Evolutionary conservation across 495 filamentous ascomycete species (phyloP), one percentile per base, ranked within the genome.

Genomic region (Penicillium ucsense): DNA sequence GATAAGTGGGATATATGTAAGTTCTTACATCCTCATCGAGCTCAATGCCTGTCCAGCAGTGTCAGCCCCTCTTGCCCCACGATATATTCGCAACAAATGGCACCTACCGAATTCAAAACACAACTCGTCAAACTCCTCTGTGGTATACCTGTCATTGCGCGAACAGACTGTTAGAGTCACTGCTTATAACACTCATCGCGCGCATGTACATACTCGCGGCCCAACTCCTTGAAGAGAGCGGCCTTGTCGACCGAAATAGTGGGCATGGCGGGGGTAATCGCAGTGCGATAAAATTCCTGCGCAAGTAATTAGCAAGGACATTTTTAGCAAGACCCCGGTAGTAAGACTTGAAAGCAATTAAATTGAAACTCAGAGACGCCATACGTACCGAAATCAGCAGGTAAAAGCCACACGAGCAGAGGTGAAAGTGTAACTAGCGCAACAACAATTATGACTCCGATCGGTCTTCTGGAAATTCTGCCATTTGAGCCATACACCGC

Each of bases 241-340:
- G 88, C 88, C 73, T 97, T 98, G 73, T 95, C 85, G 50, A 96
- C 88, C 58, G 82, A 76, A 52, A 98, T 94, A 61, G 92, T 98
- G 71, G 92, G 92, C 75, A 78, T 78, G 55, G 54, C 71, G 65
- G 58, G 61, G 65, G 31, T 12, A 58, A 45, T 53, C 50, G 56
- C 55, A 43, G 52, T 55, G 53, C 53, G 57, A 55, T 42, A 35
- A 55, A 53, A 49, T 43, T 55, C 20, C 52, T 55, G 45, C 4
- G 36, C 5, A 36, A 28, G 10, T 6, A 27, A 3, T 11, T 41
- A 28, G 20, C 20, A 20, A 28, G 28, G 4, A 11, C 3, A 39
- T 31, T 42, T 41, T 50, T 8, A 47, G 38, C 31, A 6, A 30
- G 31, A 20, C 20, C 20, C 20, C 20, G 20, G 20, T 20, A 20